Conservation (phyloP, 768 basidiomycete species). For the Phylloporus sp. region DNA sequence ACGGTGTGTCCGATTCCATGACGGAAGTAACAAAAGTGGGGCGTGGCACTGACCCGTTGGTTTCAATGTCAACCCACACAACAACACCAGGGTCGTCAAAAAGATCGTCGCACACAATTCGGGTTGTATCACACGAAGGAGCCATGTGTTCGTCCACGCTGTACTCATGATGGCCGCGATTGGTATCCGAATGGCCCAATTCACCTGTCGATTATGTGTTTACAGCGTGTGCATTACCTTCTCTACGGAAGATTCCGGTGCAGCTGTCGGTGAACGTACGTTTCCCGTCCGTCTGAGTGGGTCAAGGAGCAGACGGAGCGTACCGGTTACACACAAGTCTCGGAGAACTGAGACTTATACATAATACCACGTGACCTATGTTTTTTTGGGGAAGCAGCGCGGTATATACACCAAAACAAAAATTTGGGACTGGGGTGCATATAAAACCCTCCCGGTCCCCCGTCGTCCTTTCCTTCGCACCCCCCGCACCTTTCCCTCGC, state of each 20-base stretch:
- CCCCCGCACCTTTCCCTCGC: constrained; percentile 2
- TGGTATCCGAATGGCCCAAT: constrained; percentile 25
- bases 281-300: not conserved
- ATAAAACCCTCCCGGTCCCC: constrained; percentile 15
- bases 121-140: not conserved
- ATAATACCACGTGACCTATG: constrained; percentile 28
- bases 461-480: constrained; percentile 6
- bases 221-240: constrained; percentile 2
- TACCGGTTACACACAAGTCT: no score
- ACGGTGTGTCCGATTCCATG: constrained; percentile 14
- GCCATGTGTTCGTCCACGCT: constrained; percentile 18
- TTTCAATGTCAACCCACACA: no score
- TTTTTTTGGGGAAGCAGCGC: constrained; percentile 28
- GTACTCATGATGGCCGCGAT: constrained; percentile 21
- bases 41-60: not conserved
- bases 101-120: not conserved
- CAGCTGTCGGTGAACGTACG: not conserved
- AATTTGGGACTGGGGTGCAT: constrained; percentile 32
- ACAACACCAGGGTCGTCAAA: no score
- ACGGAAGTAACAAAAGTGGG: not conserved
- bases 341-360: constrained; percentile 9
- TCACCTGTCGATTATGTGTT: constrained; percentile 14
- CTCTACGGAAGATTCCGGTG: not conserved
- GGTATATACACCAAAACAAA: constrained; percentile 21
- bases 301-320: no score